Evolutionary conservation across 2,329 filamentous ascomycete genomes (phyloP).

Genomic region (Aspergillus uvarum): DNA sequence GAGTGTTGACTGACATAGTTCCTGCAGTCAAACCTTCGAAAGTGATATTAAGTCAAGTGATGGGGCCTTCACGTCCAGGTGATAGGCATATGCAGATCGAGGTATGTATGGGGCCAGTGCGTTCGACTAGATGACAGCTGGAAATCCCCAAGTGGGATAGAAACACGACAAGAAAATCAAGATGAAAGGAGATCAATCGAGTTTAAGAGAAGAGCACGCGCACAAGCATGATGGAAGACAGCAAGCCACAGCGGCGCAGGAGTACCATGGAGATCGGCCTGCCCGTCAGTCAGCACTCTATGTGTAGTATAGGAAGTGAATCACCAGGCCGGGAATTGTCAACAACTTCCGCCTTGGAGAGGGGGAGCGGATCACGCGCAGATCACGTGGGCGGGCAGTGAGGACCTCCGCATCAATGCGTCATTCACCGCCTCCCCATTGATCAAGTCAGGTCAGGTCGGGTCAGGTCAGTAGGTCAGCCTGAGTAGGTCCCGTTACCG

Average conservation of each 20-base stretch:
- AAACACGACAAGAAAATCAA: background rate
- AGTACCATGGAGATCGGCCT: background rate
- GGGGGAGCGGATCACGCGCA: background rate
- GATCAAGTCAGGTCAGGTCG: background rate
- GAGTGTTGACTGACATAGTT: conserved; percentile 27
- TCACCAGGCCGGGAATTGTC: background rate
- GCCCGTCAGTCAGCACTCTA: background rate
- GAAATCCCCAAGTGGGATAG: background rate
- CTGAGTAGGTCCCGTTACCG: too few species aligned
- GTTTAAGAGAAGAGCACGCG: background rate
- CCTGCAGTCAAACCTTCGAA: background rate
- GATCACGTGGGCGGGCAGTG: conserved; percentile 2
- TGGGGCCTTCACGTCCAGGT: conserved; percentile 25
- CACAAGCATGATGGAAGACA: background rate
- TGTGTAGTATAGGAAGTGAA: background rate
- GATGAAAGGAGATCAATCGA: background rate
- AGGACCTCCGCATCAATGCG: background rate
- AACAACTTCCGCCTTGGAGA: background rate
- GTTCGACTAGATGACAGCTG: conserved; percentile 4
- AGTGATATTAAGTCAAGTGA: conserved; percentile 13
- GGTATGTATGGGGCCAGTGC: conserved; percentile 4
- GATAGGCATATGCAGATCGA: conserved; percentile 31
- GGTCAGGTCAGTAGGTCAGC: too few species aligned
- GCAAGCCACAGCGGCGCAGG: background rate
- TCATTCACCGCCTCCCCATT: background rate